Percentiles rank a stretch among this genome's conserved stretches.
Evolutionary conservation across 192 early-diverging fungal species (phyloP).

Genomic region (Coemansia sp.): DNA sequence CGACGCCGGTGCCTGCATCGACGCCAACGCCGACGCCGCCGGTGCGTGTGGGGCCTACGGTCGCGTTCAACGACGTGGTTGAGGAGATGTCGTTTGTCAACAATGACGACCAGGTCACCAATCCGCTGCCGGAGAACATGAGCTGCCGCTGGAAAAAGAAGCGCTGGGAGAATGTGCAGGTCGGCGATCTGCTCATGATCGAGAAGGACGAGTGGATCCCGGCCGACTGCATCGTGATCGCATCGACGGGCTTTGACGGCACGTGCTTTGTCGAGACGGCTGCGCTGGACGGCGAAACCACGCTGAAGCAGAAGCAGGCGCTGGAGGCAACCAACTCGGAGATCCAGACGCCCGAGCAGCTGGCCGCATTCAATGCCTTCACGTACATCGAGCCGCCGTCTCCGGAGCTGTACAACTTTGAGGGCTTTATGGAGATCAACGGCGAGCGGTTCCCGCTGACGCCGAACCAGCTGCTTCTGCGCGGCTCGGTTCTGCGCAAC

Average conservation of each 20-base stretch:
- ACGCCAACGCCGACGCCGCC: not conserved
- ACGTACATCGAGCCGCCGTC: constrained; percentile 71
- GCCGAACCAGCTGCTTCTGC: constrained; percentile 75
- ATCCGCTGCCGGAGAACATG: constrained; percentile 47
- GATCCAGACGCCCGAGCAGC: constrained; percentile 52
- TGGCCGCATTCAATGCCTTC: constrained; percentile 39
- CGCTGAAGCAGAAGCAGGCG: constrained; percentile 80
- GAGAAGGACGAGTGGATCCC: constrained; percentile 77
- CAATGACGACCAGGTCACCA: constrained; percentile 1
- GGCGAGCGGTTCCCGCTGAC: constrained; percentile 64
- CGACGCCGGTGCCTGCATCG: not conserved
- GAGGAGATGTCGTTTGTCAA: constrained; percentile 20
- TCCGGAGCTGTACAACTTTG: constrained; percentile 79
- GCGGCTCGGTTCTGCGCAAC: constrained; percentile 82
- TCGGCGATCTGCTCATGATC: constrained; percentile 78
- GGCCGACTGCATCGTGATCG: constrained; percentile 73
- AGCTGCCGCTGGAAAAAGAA: constrained; percentile 53
- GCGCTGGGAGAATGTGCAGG: constrained; percentile 62
- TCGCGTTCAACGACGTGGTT: constrained; percentile 43
- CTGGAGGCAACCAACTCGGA: constrained; percentile 57
- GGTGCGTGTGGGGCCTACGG: constrained; percentile 11
- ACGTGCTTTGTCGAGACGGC: constrained; percentile 84
- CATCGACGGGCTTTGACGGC: constrained; percentile 67
- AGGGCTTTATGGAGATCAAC: constrained; percentile 68
- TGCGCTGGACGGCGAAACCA: constrained; percentile 85